Evolutionary conservation across 2,329 filamentous ascomycete species (phyloP).

Genomic region (Cladorrhinum sp.): DNA sequence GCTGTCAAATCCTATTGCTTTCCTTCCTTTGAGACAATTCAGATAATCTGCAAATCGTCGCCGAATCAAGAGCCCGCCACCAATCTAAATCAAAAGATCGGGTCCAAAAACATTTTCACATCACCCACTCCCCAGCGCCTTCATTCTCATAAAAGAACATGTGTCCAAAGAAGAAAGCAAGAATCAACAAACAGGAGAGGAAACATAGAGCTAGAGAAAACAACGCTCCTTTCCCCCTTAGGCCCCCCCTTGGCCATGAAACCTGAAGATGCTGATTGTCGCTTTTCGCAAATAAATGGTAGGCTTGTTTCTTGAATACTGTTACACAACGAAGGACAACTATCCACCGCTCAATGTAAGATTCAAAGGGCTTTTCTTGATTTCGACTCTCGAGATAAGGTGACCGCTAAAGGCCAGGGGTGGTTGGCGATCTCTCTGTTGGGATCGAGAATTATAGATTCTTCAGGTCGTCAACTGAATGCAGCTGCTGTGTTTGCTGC

Average conservation of each 20-base stretch:
- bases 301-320: background rate
- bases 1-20: background rate
- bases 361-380: background rate
- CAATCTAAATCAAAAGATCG: background rate
- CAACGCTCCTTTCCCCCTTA: background rate
- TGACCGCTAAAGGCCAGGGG: background rate
- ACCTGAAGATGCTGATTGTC: background rate
- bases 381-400: background rate
- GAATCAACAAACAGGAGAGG: background rate
- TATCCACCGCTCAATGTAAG: background rate
- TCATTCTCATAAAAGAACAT: background rate
- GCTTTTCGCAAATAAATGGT: background rate
- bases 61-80: background rate
- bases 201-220: background rate
- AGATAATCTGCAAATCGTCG: background rate
- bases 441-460: background rate
- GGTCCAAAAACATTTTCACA: background rate
- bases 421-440: background rate
- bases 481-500: constrained; percentile 18
- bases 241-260: background rate
- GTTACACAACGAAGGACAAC: background rate
- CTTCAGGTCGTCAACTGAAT: background rate
- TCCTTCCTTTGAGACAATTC: background rate
- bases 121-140: background rate
- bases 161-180: background rate